These are phyloP conservation scores for Fennellomyces sp. DNA, from an alignment of 371 early-diverging fungal species.

Conservation along the genomic window DNA sequence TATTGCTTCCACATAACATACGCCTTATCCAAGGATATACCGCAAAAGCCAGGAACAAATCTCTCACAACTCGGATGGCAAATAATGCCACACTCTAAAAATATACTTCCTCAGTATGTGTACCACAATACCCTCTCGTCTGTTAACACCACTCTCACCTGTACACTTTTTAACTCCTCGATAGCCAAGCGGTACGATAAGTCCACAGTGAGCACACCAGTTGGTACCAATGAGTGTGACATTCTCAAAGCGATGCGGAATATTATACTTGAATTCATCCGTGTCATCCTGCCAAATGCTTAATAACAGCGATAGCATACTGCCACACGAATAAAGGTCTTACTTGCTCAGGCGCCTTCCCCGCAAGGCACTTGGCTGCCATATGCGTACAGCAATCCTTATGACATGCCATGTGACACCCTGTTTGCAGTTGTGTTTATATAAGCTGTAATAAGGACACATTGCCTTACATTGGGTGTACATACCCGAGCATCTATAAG, in stretches of 20 bases:
- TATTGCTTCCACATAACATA: conserved; percentile 80
- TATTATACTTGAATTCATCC: conserved; percentile 83
- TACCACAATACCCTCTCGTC: too few species aligned
- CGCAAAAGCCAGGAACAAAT: conserved; percentile 93
- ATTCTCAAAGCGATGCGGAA: conserved; percentile 92
- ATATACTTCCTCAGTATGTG: neutral
- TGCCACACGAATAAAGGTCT: neutral
- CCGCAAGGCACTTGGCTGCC: conserved; percentile 89
- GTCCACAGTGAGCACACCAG: conserved; percentile 99
- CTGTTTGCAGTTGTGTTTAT: conserved; percentile 31
- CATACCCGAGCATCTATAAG: conserved; percentile 90
- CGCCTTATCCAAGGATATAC: conserved; percentile 85
- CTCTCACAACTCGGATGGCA: conserved; percentile 92
- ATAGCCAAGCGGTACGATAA: conserved; percentile 86
- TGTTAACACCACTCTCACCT: conserved; percentile 18
- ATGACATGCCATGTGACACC: conserved; percentile 95
- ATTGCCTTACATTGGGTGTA: neutral
- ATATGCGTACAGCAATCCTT: conserved; percentile 88
- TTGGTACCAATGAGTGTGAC: conserved; percentile 77
- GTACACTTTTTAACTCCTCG: conserved; percentile 69
- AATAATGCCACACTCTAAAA: conserved; percentile 75
- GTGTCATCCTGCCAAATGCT: conserved; percentile 55
- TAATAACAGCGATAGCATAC: neutral
- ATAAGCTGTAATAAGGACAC: too few species aligned
- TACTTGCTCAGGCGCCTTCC: conserved; percentile 54